phyloP scores from a whole-genome alignment of 2,329 filamentous ascomycete genomes.

The Hypoxylon sp. region DNA sequence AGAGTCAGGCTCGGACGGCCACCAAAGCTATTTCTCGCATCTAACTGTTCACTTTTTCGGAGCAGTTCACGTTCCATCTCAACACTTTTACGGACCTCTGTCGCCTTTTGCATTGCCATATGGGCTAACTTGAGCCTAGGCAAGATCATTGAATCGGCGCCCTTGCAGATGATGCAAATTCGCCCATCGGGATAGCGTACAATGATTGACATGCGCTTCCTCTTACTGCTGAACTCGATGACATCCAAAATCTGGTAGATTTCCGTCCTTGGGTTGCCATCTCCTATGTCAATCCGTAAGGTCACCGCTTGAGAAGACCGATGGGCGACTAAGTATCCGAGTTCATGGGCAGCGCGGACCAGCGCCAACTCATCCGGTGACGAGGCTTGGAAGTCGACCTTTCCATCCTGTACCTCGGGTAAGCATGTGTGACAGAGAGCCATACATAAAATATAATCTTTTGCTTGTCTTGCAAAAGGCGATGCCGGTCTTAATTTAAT shows the following conservation, averaged over 20 bases:
- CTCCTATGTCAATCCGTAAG: constrained; percentile 59
- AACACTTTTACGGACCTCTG: constrained; percentile 73
- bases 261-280: constrained; percentile 65
- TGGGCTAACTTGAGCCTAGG: constrained; percentile 80
- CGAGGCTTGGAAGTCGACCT: constrained; percentile 86
- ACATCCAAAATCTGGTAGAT: constrained; percentile 86
- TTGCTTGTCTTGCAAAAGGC: constrained; percentile 81
- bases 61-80: constrained; percentile 71
- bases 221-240: constrained; percentile 90
- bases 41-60: constrained; percentile 69
- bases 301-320: constrained; percentile 79
- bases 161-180: constrained; percentile 89
- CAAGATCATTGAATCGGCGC: constrained; percentile 87
- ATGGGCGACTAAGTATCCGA: constrained; percentile 84
- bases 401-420: constrained; percentile 81
- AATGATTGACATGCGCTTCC: constrained; percentile 92
- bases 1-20: constrained; percentile 67
- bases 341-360: constrained; percentile 85
- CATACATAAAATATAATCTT: constrained; percentile 86
- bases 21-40: constrained; percentile 69
- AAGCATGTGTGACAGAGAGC: constrained; percentile 93
- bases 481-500: constrained; percentile 82
- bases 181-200: constrained; percentile 87
- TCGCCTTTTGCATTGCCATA: constrained; percentile 82
- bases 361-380: constrained; percentile 92